Evolutionary conservation across 257 asterid genomes (phyloP), one percentile per base, ranked within the genome.

Genomic region (Craterostigma plantagineum): DNA sequence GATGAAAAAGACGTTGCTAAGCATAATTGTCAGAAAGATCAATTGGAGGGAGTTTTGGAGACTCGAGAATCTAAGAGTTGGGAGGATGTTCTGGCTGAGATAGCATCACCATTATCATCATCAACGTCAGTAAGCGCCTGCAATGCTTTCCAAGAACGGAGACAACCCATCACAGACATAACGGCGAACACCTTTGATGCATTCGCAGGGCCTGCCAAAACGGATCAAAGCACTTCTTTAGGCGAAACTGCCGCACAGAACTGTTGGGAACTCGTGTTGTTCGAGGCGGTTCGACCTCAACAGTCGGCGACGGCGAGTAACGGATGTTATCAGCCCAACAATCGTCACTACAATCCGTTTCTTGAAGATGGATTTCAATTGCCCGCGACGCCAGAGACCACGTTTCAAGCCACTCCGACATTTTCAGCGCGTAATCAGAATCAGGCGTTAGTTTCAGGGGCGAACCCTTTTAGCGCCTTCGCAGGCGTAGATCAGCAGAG

Each of bases 311-410:
- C 46, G 37, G 49, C 34, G 10, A 14, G 40, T 8, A 2, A 36
- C 40, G 16, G 45, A 7, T 8, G 4, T 40, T n/a, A n/a, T n/a
- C 48, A 17, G 35, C 42, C 45, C 6, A 55, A 48, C 13, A 40
- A 14, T 14, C 16, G 16, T 40, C 54, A 50, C 34, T 74, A 70
- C 40, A 75, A 75, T 18, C 80, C 85, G 2, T 71, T 75, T 48
- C 59, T 74, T 4, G 65, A 63, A 42, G 69, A 67, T 23, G 17
- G 51, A 16, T 23, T 44, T 5, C 50, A 54, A 12, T 35, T 30
- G 7, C 18, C 49, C 11, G 51, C 11, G 11, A 34, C 14, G 15
- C 41, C 53, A 18, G 38, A 41, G 40, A 54, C 67, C 11, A 42
- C 64, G 15, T 43, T 16, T 33, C 10, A 14, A 10, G 13, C 48